Percentiles rank a stretch among this genome's conserved stretches.
Conservation (phyloP, 176 grass and related monocot species). For the Zizania latifolia region DNA sequence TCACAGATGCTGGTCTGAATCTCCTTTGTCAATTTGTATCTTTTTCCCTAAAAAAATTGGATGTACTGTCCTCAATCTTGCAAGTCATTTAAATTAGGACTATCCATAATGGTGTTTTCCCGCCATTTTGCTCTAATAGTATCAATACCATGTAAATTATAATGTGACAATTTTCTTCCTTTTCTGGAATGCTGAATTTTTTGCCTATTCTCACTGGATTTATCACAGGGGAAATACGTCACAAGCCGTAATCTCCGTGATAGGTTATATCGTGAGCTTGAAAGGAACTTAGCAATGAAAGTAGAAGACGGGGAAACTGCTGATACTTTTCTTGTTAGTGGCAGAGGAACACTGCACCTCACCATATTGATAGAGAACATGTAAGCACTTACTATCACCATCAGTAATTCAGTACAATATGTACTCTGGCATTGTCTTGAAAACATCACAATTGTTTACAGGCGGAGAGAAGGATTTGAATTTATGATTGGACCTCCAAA, state of each 20-base stretch:
- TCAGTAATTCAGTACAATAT: neutral
- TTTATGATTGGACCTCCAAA: slow-evolving; percentile 99
- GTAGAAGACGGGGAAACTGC: slow-evolving; percentile 92
- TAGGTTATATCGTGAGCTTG: slow-evolving; percentile 76
- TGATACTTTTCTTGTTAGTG: slow-evolving; percentile 97
- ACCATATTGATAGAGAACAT: slow-evolving; percentile 99
- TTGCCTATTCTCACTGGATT: slow-evolving; percentile 6
- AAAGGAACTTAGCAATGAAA: slow-evolving; percentile 97
- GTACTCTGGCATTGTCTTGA: slow-evolving; percentile 12
- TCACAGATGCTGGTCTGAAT: neutral
- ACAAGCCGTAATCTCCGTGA: slow-evolving; percentile 94
- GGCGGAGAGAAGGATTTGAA: slow-evolving; percentile 96
- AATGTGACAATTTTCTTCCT: neutral
- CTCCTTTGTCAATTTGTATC: neutral
- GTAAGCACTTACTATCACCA: slow-evolving; percentile 36
- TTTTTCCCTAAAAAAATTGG: neutral
- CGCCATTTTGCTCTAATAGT: neutral
- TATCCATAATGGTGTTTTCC: neutral
- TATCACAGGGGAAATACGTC: slow-evolving; percentile 88
- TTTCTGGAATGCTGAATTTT: slow-evolving; percentile 4
- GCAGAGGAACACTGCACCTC: slow-evolving; percentile 91
- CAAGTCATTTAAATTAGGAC: neutral
- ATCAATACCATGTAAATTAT: neutral
- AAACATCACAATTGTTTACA: slow-evolving; percentile 35
- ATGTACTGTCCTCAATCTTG: neutral